Evolutionary conservation across 768 basidiomycete genomes (phyloP).

Genomic region (Pulveroboletus sp.): DNA sequence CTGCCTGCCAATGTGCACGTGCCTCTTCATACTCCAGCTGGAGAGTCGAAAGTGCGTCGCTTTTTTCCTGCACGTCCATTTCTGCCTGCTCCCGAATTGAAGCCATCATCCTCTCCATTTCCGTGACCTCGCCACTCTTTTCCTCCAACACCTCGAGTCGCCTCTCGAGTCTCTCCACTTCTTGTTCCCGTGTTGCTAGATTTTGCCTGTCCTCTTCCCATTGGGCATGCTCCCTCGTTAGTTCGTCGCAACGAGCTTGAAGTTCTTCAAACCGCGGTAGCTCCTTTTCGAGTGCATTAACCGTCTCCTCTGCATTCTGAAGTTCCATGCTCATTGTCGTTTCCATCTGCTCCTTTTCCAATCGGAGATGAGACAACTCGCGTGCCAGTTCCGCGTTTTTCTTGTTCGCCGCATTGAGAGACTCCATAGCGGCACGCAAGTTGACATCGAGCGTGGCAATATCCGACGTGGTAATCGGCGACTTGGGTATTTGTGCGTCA

Average conservation of each 20-base stretch:
- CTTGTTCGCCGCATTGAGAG: constrained; percentile 55
- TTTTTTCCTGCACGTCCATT: constrained; percentile 41
- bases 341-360: constrained; percentile 72
- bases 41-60: constrained; percentile 37
- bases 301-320: constrained; percentile 64
- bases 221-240: constrained; percentile 46
- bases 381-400: constrained; percentile 60
- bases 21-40: constrained; percentile 42
- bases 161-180: constrained; percentile 38
- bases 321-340: constrained; percentile 63
- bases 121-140: constrained; percentile 39
- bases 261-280: constrained; percentile 49
- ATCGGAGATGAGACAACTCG: constrained; percentile 56
- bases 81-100: constrained; percentile 33
- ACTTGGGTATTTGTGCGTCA: constrained; percentile 52
- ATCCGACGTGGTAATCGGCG: constrained; percentile 44
- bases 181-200: constrained; percentile 36
- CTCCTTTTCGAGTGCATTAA: constrained; percentile 54
- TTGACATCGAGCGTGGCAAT: constrained; percentile 59
- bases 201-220: constrained; percentile 50
- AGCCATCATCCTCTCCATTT: constrained; percentile 38
- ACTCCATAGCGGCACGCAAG: constrained; percentile 57
- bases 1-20: constrained; percentile 48
- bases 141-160: constrained; percentile 44
- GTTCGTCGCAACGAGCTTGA: constrained; percentile 43